Conservation (phyloP, 2,329 filamentous ascomycete genomes). For the Penicillium sp. region DNA sequence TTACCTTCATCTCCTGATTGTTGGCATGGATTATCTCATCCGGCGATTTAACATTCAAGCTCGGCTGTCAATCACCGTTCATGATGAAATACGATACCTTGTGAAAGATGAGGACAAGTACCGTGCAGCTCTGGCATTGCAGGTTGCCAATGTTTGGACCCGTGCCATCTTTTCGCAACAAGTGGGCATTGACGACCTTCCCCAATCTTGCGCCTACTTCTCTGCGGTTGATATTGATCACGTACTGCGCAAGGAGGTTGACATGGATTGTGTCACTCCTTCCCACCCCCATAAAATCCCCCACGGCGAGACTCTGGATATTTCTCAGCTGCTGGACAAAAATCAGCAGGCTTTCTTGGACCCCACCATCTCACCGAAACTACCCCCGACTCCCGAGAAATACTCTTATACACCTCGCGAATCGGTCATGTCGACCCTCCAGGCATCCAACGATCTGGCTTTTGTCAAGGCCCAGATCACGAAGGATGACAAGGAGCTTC, state of each 20-base stretch:
- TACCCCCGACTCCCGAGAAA: conserved; percentile 58
- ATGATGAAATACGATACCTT: conserved; percentile 95
- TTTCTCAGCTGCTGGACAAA: conserved; percentile 71
- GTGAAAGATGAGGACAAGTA: conserved; percentile 84
- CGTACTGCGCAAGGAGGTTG: conserved; percentile 94
- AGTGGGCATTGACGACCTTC: conserved; percentile 90
- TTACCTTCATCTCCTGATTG: conserved; percentile 89
- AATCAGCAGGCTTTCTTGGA: conserved; percentile 68
- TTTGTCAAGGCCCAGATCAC: conserved; percentile 86
- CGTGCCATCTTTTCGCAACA: conserved; percentile 96
- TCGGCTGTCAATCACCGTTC: conserved; percentile 86
- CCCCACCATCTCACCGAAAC: conserved; percentile 55
- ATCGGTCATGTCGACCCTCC: conserved; percentile 75
- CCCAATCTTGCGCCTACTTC: conserved; percentile 92
- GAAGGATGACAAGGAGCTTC: conserved; percentile 68
- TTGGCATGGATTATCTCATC: conserved; percentile 90
- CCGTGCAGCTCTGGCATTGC: conserved; percentile 83
- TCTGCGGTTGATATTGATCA: conserved; percentile 93
- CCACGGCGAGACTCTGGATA: conserved; percentile 83
- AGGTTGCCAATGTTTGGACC: conserved; percentile 94
- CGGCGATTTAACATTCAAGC: conserved; percentile 81
- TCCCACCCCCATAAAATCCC: conserved; percentile 75
- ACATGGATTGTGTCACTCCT: conserved; percentile 95
- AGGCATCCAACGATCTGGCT: conserved; percentile 52
- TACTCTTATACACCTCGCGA: conserved; percentile 68